Conservation (phyloP, 768 basidiomycete species). For the Hygrocybe coccinea region DNA sequence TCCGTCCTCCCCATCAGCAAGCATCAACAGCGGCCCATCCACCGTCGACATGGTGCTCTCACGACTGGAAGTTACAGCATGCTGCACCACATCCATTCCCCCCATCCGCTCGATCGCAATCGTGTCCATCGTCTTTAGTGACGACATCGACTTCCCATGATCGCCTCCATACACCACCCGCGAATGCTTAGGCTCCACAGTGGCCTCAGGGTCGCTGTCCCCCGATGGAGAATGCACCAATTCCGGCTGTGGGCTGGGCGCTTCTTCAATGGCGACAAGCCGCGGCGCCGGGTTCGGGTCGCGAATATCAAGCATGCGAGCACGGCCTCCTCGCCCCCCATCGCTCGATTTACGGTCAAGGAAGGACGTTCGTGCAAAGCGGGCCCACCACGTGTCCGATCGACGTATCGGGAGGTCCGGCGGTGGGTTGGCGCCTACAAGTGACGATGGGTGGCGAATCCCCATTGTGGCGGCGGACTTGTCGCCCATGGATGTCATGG, state of each 20-base stretch:
- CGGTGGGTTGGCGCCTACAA: constrained; percentile 28
- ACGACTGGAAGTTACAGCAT: constrained; percentile 28
- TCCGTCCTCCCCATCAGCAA: background rate
- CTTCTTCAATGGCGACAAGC: constrained; percentile 56
- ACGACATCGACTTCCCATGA: constrained; percentile 49
- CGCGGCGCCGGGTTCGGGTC: constrained; percentile 77
- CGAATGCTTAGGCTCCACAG: constrained; percentile 8
- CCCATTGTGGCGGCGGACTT: constrained; percentile 14
- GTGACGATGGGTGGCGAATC: constrained; percentile 22
- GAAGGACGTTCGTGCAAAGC: constrained; percentile 62
- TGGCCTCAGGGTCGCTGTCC: constrained; percentile 7
- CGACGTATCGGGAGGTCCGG: constrained; percentile 51
- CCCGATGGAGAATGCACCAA: constrained; percentile 12
- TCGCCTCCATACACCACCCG: constrained; percentile 23
- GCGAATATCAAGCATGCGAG: constrained; percentile 49
- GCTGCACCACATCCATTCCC: constrained; percentile 67
- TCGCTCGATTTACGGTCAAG: constrained; percentile 53
- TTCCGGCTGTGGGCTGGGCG: constrained; percentile 36
- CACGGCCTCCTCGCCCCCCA: constrained; percentile 7
- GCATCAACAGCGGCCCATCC: background rate
- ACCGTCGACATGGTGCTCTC: constrained; percentile 1
- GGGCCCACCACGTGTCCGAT: constrained; percentile 74
- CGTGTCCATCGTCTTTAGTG: constrained; percentile 59
- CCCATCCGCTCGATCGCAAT: constrained; percentile 62
- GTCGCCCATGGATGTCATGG: constrained; percentile 7